These are phyloP conservation scores for Eucalyptus brandiana DNA, from an alignment of 345 rosid species.

Conservation along the genomic window DNA sequence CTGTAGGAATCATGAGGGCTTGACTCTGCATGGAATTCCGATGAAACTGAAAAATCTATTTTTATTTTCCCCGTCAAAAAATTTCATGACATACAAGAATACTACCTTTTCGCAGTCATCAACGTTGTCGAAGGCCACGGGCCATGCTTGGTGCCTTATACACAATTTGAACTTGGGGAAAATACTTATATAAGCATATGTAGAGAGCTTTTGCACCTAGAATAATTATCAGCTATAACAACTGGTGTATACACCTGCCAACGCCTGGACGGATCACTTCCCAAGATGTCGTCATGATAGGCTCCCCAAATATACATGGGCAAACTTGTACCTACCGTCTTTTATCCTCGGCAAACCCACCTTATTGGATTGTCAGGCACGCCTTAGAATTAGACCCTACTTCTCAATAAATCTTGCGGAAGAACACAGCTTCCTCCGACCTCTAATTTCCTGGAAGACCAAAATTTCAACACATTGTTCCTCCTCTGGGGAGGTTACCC, in stretches of 20 bases:
- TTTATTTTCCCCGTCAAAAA: background rate
- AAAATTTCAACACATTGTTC: background rate
- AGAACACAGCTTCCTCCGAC: background rate
- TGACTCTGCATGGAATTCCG: background rate
- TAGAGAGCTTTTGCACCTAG: background rate
- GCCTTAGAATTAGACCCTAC: background rate
- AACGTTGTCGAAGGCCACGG: background rate
- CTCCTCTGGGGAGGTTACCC: background rate
- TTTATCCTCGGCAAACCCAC: background rate
- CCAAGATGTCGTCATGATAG: background rate
- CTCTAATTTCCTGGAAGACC: background rate
- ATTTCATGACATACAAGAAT: background rate
- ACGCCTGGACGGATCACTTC: background rate
- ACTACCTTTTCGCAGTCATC: background rate
- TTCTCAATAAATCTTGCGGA: background rate
- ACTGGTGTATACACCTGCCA: background rate
- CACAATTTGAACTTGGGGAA: slow-evolving; percentile 1
- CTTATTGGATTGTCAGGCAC: background rate
- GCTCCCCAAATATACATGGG: background rate
- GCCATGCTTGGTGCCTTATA: slow-evolving; percentile 2
- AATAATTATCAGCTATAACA: slow-evolving; percentile 6
- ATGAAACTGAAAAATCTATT: background rate
- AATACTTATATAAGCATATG: background rate
- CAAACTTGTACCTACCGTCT: background rate
- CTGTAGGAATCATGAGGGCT: background rate